Evolutionary conservation across 306 rosid genomes (phyloP).

Genomic region (Cicer bijugum): DNA sequence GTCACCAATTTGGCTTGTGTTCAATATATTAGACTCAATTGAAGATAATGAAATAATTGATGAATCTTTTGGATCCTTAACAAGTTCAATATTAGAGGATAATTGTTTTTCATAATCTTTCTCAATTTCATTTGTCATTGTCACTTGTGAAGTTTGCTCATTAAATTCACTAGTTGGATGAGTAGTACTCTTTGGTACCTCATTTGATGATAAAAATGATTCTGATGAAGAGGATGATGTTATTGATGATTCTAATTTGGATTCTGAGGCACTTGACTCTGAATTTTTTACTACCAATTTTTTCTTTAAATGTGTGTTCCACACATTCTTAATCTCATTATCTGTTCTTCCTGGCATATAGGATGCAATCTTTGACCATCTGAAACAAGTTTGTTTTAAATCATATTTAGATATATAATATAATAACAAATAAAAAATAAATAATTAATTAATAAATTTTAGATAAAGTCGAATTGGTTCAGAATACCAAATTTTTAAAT

Average conservation of each 20-base stretch:
- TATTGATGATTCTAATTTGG: slow-evolving; percentile 60
- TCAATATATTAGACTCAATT: slow-evolving; percentile 53
- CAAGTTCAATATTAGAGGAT: slow-evolving; percentile 38
- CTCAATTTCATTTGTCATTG: slow-evolving; percentile 31
- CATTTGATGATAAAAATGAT: slow-evolving; percentile 52
- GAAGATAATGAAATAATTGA: slow-evolving; percentile 46
- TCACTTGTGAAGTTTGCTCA: slow-evolving; percentile 26
- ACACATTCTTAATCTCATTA: slow-evolving; percentile 92
- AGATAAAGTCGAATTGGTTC: not conserved
- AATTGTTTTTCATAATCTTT: slow-evolving; percentile 40
- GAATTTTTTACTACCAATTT: slow-evolving; percentile 45
- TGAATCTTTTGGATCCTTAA: slow-evolving; percentile 46
- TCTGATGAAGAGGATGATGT: slow-evolving; percentile 65
- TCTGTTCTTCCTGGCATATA: slow-evolving; percentile 85
- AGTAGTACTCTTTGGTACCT: not conserved
- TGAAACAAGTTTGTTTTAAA: slow-evolving; percentile 39
- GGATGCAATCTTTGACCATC: slow-evolving; percentile 96
- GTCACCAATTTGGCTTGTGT: slow-evolving; percentile 40
- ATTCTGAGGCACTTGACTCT: slow-evolving; percentile 44
- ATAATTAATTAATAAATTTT: too few relatives aligned
- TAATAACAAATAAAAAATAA: not conserved
- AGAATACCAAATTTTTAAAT: too few relatives aligned
- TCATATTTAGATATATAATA: not conserved
- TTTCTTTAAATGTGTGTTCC: slow-evolving; percentile 96
- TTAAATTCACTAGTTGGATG: slow-evolving; percentile 22